Conservation (phyloP, 2,329 filamentous ascomycete species). For the Hypoxylon rubiginosum region DNA sequence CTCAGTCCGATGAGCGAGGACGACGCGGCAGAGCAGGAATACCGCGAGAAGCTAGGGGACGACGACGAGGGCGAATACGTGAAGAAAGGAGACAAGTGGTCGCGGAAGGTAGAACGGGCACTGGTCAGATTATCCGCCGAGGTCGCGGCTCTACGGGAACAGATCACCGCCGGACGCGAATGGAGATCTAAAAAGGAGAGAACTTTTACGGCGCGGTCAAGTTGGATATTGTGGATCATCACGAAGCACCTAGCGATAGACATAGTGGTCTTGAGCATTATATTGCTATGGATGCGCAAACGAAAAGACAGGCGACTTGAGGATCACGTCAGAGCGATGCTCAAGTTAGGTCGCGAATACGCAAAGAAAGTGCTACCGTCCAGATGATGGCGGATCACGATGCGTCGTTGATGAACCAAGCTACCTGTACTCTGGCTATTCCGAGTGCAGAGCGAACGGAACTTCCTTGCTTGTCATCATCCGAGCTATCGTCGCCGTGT, state of each 20-base stretch:
- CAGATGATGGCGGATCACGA: slow-evolving; percentile 56
- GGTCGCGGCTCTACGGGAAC: slow-evolving; percentile 90
- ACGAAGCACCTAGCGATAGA: slow-evolving; percentile 83
- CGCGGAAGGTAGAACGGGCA: slow-evolving; percentile 84
- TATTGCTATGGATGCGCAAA: slow-evolving; percentile 79
- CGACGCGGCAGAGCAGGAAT: slow-evolving; percentile 74
- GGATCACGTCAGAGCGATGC: slow-evolving; percentile 76
- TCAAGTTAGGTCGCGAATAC: slow-evolving; percentile 71
- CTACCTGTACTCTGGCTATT: background rate
- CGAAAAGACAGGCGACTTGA: slow-evolving; percentile 79
- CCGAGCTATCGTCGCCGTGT: too few relatives aligned
- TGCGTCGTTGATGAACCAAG: slow-evolving; percentile 18
- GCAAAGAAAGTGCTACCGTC: slow-evolving; percentile 70
- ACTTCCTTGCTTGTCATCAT: background rate
- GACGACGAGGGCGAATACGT: slow-evolving; percentile 57
- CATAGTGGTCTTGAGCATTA: slow-evolving; percentile 71
- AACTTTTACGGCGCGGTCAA: slow-evolving; percentile 76
- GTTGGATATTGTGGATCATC: slow-evolving; percentile 77
- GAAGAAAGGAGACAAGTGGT: slow-evolving; percentile 73
- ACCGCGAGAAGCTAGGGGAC: slow-evolving; percentile 61
- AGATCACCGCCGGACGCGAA: slow-evolving; percentile 83
- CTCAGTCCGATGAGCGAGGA: slow-evolving; percentile 89
- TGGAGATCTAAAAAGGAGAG: slow-evolving; percentile 75
- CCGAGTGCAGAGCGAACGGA: background rate
- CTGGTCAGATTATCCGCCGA: slow-evolving; percentile 92